These are phyloP conservation scores for Zychaea mexicana DNA, from an alignment of 371 early-diverging fungal species.

Conservation along the genomic window DNA sequence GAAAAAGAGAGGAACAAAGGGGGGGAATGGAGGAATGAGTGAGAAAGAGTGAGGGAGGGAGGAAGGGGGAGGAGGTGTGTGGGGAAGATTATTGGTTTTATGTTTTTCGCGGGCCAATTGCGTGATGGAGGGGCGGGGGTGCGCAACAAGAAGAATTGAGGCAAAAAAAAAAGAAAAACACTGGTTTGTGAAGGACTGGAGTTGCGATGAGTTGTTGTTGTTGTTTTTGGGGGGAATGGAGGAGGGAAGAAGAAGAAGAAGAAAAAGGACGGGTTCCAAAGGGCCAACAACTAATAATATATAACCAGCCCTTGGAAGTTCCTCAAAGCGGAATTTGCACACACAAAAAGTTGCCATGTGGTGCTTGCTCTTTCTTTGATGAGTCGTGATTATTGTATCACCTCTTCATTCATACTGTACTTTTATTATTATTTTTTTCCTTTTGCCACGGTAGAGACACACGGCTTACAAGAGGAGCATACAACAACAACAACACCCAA, in stretches of 20 bases:
- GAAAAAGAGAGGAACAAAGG: neutral
- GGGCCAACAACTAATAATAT: neutral
- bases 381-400: no score
- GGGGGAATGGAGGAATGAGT: neutral
- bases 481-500: no score
- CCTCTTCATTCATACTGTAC: no score
- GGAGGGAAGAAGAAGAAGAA: constrained; percentile 13
- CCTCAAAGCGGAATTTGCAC: neutral
- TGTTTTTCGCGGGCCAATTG: neutral
- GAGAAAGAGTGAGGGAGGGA: neutral
- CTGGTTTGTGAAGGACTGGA: constrained; percentile 11
- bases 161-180: neutral
- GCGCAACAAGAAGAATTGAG: constrained; percentile 1
- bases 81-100: neutral
- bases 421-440: no score
- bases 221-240: neutral
- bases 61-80: neutral
- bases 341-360: neutral
- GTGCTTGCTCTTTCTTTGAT: neutral
- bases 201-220: neutral
- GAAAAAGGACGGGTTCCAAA: constrained; percentile 12
- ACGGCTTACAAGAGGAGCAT: no score
- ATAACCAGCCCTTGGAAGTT: no score
- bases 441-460: no score
- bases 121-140: neutral